Conservation (phyloP, 2,329 filamentous ascomycete species). For the Coleophoma cylindrospora region DNA sequence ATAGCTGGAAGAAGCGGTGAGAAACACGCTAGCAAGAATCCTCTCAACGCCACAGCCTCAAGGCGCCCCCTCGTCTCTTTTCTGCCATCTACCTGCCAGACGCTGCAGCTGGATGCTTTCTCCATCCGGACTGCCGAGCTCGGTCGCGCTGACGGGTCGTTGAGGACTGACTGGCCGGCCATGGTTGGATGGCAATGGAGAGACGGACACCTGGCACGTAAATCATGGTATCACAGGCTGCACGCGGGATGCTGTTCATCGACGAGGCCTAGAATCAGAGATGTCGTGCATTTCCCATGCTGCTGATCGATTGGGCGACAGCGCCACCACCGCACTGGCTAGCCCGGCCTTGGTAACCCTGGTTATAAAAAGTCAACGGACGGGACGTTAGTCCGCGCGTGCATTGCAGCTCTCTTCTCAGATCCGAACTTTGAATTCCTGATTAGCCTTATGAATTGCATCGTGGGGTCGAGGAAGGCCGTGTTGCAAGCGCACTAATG, state of each 20-base stretch:
- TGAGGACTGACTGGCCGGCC: neutral
- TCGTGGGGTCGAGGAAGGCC: neutral
- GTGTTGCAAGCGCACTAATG: no score
- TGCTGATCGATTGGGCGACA: neutral
- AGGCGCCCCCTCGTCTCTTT: neutral
- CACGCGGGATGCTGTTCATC: neutral
- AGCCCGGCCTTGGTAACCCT: neutral
- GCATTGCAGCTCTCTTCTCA: neutral
- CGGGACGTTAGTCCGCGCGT: constrained; percentile 1
- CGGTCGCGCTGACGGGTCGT: neutral
- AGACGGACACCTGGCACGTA: neutral
- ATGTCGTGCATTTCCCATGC: neutral
- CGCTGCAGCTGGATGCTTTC: neutral
- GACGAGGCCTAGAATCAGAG: neutral
- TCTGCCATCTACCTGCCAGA: no score
- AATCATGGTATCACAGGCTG: neutral
- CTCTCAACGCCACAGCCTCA: neutral
- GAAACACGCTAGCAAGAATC: neutral
- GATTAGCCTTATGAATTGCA: constrained; percentile 2
- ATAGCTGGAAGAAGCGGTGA: neutral
- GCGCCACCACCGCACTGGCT: neutral
- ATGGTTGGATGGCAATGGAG: neutral
- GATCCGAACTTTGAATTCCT: neutral
- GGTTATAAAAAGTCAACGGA: neutral
- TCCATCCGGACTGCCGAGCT: neutral